A percentile compares a stretch with the other conserved stretches of the same genome.
Conservation (phyloP, 2,329 filamentous ascomycete genomes). For the Graphiopsis chlorocephala region DNA sequence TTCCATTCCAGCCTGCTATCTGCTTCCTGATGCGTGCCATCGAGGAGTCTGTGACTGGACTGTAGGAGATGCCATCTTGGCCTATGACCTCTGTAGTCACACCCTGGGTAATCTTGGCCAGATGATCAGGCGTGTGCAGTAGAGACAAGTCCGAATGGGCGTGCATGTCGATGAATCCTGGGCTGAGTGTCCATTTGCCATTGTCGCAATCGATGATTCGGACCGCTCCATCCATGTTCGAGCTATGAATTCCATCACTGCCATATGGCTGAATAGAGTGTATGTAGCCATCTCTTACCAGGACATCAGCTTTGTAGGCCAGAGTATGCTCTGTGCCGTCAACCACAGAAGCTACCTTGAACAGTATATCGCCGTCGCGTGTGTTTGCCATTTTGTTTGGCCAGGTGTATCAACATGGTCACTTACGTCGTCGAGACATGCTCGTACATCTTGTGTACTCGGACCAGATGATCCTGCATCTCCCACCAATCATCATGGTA, state of each 20-base stretch:
- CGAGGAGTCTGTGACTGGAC: constrained; percentile 25
- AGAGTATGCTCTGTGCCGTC: constrained; percentile 26
- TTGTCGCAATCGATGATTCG: constrained; percentile 27
- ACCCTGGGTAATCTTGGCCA: constrained; percentile 31
- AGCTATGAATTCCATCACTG: background rate
- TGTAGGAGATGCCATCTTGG: constrained; percentile 32
- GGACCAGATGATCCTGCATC: background rate
- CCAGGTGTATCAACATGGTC: background rate
- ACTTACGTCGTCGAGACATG: background rate
- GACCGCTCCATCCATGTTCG: background rate
- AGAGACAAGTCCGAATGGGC: constrained; percentile 31
- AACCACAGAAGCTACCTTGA: constrained; percentile 25
- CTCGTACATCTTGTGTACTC: background rate
- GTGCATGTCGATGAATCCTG: constrained; percentile 34
- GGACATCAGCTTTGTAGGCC: constrained; percentile 23
- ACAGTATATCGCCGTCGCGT: constrained; percentile 14
- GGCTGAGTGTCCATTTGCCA: constrained; percentile 28
- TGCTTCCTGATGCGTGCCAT: constrained; percentile 28
- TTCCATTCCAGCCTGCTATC: constrained; percentile 32
- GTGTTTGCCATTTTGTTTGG: background rate
- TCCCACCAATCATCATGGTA: background rate
- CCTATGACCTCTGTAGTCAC: constrained; percentile 31
- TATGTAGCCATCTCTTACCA: constrained; percentile 23
- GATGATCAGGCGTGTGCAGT: constrained; percentile 27
- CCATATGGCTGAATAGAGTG: constrained; percentile 15